phyloP scores from a whole-genome alignment of 1,139 yeast species.

The Sugiyamaella sp. region DNA sequence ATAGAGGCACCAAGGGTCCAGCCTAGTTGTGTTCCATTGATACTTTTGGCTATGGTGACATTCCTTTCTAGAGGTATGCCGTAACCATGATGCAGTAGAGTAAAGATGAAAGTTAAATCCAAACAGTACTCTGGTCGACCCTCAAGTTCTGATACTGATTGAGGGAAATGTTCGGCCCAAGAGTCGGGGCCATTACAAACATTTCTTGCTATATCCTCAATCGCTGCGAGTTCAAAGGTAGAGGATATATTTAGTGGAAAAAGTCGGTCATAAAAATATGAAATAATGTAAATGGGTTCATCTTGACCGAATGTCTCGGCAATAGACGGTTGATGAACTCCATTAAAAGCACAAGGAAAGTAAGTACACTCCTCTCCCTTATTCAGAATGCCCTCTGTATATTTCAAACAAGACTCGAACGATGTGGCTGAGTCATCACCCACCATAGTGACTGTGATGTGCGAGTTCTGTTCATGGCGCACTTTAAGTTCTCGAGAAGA shows the following conservation, averaged over 20 bases:
- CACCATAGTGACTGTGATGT: conserved; percentile 60
- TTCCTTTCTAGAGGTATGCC: conserved; percentile 85
- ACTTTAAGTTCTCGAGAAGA: conserved; percentile 46
- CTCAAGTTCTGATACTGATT: conserved; percentile 59
- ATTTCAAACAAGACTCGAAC: conserved; percentile 70
- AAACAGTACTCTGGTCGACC: conserved; percentile 89
- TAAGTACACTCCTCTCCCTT: conserved; percentile 71
- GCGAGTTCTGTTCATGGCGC: conserved; percentile 20
- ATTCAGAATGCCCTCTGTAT: conserved; percentile 75
- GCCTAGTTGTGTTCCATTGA: conserved; percentile 81
- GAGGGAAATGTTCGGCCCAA: conserved; percentile 61
- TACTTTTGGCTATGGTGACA: conserved; percentile 78
- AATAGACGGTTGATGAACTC: conserved; percentile 91
- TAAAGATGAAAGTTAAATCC: conserved; percentile 81
- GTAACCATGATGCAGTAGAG: conserved; percentile 88
- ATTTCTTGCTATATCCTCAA: conserved; percentile 68
- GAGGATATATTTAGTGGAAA: conserved; percentile 86
- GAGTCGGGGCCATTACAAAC: conserved; percentile 78
- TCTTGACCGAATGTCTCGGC: conserved; percentile 66
- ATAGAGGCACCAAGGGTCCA: conserved; percentile 96
- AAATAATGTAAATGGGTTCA: conserved; percentile 78
- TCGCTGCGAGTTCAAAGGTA: conserved; percentile 73
- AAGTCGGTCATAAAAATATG: conserved; percentile 88
- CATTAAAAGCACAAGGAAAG: conserved; percentile 88
- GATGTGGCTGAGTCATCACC: conserved; percentile 59